Evolutionary conservation across 176 grass and related monocot genomes (phyloP).

Genomic region (Oryza punctata): DNA sequence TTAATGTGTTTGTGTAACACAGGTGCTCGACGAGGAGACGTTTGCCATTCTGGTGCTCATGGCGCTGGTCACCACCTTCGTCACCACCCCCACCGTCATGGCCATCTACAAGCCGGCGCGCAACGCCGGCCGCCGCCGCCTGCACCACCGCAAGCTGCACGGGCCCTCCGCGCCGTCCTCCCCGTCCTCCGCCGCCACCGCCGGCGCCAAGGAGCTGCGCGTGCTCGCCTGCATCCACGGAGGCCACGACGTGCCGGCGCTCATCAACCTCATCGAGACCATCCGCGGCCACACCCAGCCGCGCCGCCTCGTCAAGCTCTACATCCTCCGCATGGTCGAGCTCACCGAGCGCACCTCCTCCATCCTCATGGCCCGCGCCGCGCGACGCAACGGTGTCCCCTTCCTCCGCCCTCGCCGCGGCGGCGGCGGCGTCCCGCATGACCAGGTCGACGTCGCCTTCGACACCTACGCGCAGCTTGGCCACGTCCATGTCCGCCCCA

Average conservation of each 20-base stretch:
- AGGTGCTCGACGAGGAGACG: slow-evolving; percentile 86
- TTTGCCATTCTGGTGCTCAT: slow-evolving; percentile 88
- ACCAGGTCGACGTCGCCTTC: slow-evolving; percentile 77
- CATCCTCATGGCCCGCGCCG: slow-evolving; percentile 72
- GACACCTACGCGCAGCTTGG: slow-evolving; percentile 75
- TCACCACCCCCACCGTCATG: slow-evolving; percentile 83
- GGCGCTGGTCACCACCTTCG: slow-evolving; percentile 88
- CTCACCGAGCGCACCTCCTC: slow-evolving; percentile 87
- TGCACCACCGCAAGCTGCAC: slow-evolving; percentile 69
- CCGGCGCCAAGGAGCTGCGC: slow-evolving; percentile 59
- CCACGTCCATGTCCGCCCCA: slow-evolving; percentile 63
- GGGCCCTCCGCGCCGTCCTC: slow-evolving; percentile 52
- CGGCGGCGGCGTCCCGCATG: slow-evolving; percentile 22
- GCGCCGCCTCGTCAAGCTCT: slow-evolving; percentile 65
- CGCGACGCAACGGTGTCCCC: slow-evolving; percentile 57
- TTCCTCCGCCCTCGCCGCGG: slow-evolving; percentile 48
- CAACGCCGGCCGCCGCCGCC: slow-evolving; percentile 2
- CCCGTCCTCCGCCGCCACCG: slow-evolving; percentile 29
- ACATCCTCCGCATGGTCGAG: slow-evolving; percentile 87
- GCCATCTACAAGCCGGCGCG: slow-evolving; percentile 89
- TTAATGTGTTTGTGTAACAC: too few species aligned
- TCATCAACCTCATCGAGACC: slow-evolving; percentile 85
- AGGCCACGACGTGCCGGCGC: slow-evolving; percentile 57
- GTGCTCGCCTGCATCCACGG: slow-evolving; percentile 75
- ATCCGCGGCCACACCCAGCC: slow-evolving; percentile 61